Base-by-base conservation (phyloP, 805 yeast species). In the Ogataea paradorogensis region DNA sequence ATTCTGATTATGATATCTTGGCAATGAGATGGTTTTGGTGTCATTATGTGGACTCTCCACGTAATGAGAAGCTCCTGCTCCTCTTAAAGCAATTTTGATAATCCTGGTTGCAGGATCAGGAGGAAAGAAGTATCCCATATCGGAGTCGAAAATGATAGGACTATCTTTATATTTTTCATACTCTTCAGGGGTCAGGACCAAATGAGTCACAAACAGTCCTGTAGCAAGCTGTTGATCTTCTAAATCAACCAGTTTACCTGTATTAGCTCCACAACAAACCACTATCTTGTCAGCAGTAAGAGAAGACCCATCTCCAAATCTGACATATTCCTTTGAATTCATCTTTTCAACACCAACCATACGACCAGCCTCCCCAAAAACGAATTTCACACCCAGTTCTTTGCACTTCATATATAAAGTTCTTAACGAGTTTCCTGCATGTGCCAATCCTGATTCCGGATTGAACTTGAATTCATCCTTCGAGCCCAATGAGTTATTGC, bases 81-180 rank as follows among this genome's bases (percentile, higher is more conserved):
- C 65, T 1, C 66, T 65, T 14, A 67, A 46, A 1, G 71, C 73
- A 30, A 72, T 57, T 46, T 73, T 73, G 47, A 66, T 18, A 15
- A 58, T 43, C 15, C 50, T 58, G 0, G 69, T 66, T 2, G 55
- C 63, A 6, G 61, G 58, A 46, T 72, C 76, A 15, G 78, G 78
- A 4, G 76, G 75, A 56, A 73, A 73, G 48, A 69, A 69, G 45
- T 71, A 73, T 0, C 78, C 77, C 56, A 58, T 50, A 30, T 66
- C 71, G 1, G 73, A 59, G 44, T 70, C 67, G 49, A 72, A 71
- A 7, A 73, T 58, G 21, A 73, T 57, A 8, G 78, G 76, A 20
- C 69, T 63, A 37, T 60, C 53, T 43, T 63, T 65, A 40, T 55
- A 68, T 18, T 45, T 52, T 15, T 55, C 56, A 42, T 53, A 70